Evolutionary conservation across 1,139 yeast genomes (phyloP).

Genomic region (Geotrichum histeridarum): DNA sequence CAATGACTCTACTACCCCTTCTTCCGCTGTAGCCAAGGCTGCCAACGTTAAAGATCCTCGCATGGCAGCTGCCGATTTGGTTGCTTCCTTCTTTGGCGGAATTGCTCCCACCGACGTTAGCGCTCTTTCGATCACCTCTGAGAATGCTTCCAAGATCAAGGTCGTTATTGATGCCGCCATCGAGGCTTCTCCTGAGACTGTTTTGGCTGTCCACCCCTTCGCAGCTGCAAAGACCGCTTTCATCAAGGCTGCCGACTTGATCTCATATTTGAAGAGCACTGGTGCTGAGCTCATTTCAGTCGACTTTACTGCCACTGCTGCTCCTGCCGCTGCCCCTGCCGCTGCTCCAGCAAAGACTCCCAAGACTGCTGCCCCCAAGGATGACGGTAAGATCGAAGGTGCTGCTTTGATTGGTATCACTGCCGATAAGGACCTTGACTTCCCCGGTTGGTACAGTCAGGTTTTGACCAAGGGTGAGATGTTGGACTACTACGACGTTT

Average conservation of each 20-base stretch:
- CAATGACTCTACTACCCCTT: conserved; percentile 62
- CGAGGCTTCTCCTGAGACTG: conserved; percentile 37
- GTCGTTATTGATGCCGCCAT: conserved; percentile 60
- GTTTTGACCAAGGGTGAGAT: conserved; percentile 93
- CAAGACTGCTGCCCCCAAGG: conserved; percentile 21
- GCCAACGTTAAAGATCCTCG: conserved; percentile 81
- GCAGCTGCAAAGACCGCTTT: conserved; percentile 55
- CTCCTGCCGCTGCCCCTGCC: conserved; percentile 35
- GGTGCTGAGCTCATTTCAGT: conserved; percentile 53
- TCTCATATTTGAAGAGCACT: conserved; percentile 51
- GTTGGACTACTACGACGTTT: conserved; percentile 96
- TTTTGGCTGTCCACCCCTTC: conserved; percentile 51
- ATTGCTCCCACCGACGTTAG: conserved; percentile 48
- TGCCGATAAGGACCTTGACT: conserved; percentile 84
- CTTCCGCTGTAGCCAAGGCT: conserved; percentile 56
- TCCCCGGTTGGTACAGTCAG: conserved; percentile 97
- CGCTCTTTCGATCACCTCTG: conserved; percentile 29
- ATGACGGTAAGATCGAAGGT: conserved; percentile 58
- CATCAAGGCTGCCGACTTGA: conserved; percentile 47
- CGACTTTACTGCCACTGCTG: conserved; percentile 52
- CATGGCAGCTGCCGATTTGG: conserved; percentile 76
- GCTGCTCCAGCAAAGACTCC: conserved; percentile 20
- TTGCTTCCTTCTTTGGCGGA: conserved; percentile 57
- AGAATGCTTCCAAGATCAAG: conserved; percentile 47
- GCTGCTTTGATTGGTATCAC: conserved; percentile 96